Conservation (phyloP, 495 filamentous ascomycete species). For the Aspergillus coremiiformis region DNA sequence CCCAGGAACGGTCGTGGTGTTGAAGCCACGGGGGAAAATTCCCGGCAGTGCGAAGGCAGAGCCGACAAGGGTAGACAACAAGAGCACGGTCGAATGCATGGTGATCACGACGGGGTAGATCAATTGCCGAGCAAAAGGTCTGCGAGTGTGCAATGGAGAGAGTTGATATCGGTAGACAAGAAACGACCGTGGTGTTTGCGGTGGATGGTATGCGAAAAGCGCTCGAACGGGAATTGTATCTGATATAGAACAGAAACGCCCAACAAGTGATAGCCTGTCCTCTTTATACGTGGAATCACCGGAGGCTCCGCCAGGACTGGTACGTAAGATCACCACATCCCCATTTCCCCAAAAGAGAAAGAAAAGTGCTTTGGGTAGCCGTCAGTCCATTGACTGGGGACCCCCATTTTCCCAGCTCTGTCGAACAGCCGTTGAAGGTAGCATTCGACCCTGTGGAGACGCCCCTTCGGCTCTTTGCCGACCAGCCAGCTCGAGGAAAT, state of each 20-base stretch:
- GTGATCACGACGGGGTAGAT: neutral
- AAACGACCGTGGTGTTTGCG: neutral
- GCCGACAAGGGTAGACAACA: conserved; percentile 1
- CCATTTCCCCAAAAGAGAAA: neutral
- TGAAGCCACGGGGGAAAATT: neutral
- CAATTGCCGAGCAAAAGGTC: neutral
- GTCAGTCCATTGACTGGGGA: neutral
- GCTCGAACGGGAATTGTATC: neutral
- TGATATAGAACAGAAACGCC: neutral
- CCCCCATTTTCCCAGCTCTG: neutral
- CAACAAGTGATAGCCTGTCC: neutral
- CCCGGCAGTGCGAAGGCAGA: conserved; percentile 3
- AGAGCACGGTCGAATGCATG: neutral
- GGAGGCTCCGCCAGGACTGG: neutral
- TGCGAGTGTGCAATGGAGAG: neutral
- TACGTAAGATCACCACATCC: neutral
- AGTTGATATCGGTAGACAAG: neutral
- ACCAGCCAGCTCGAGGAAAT: neutral
- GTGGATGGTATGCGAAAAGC: neutral
- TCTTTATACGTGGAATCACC: neutral
- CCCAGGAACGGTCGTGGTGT: neutral
- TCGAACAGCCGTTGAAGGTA: neutral
- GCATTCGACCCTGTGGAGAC: neutral
- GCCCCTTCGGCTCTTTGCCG: neutral
- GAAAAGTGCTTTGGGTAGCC: neutral